Conservation (phyloP, 345 rosid genomes). For the Populus tremula region DNA sequence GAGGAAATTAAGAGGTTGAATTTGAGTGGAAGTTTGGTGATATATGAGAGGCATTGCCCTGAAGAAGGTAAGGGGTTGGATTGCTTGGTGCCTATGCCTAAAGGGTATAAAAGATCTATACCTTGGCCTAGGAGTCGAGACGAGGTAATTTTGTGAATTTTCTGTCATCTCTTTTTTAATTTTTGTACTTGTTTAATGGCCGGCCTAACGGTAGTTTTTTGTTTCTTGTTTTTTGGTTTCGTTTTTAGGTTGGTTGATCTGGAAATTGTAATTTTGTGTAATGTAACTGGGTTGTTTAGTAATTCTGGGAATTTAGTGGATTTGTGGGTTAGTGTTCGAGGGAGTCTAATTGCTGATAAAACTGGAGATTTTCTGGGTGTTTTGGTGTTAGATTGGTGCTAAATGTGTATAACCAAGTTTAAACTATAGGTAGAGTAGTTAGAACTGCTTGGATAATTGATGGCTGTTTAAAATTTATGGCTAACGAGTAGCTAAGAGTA, state of each 20-base stretch:
- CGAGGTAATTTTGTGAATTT: conserved; percentile 34
- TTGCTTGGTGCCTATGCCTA: conserved; percentile 57
- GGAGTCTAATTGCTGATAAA: too few relatives aligned
- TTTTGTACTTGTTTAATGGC: background rate
- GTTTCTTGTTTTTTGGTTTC: background rate
- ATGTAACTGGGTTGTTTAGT: too few relatives aligned
- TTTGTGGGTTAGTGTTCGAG: too few relatives aligned
- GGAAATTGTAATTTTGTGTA: too few relatives aligned
- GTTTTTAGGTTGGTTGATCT: too few relatives aligned
- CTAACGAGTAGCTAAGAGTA: background rate
- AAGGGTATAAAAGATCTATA: conserved; percentile 45
- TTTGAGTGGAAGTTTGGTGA: conserved; percentile 24
- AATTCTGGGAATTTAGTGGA: too few relatives aligned
- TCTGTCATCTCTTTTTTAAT: background rate
- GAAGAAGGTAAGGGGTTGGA: conserved; percentile 25
- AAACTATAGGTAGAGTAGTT: background rate
- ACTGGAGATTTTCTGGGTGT: too few relatives aligned
- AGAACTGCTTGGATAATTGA: background rate
- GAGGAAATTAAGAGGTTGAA: conserved; percentile 39
- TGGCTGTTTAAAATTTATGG: too few relatives aligned
- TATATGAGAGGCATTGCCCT: conserved; percentile 59
- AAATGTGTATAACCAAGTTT: background rate
- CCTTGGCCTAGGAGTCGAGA: conserved; percentile 68
- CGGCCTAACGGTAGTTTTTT: background rate
- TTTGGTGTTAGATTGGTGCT: too few relatives aligned